Evolutionary conservation across 805 yeast species (phyloP).

Genomic region (Lachancea lanzarotensis): DNA sequence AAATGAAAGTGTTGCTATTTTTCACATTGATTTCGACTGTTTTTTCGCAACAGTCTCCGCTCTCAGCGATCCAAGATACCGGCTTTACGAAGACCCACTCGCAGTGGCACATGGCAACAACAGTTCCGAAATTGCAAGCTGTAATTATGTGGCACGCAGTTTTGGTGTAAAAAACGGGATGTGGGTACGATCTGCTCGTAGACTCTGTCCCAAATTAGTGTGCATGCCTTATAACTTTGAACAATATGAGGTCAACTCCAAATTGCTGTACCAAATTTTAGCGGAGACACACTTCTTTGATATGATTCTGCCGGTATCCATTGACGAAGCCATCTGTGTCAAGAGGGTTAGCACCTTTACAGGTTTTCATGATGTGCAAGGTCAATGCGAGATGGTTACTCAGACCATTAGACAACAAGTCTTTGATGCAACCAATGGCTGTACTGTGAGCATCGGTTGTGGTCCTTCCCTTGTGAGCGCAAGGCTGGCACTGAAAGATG

Average conservation of each 20-base stretch:
- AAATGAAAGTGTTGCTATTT: constrained; percentile 32
- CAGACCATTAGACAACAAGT: constrained; percentile 38
- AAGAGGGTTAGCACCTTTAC: constrained; percentile 8
- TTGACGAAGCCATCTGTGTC: constrained; percentile 74
- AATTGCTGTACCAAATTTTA: constrained; percentile 56
- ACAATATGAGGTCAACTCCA: constrained; percentile 61
- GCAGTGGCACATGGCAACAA: constrained; percentile 50
- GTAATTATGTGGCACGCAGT: constrained; percentile 82
- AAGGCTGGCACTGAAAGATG: constrained; percentile 60
- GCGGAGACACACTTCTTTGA: constrained; percentile 22
- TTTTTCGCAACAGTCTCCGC: constrained; percentile 87
- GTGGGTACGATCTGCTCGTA: constrained; percentile 72
- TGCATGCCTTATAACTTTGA: constrained; percentile 68
- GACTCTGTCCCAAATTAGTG: constrained; percentile 58
- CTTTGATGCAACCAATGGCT: constrained; percentile 39
- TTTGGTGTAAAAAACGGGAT: constrained; percentile 79
- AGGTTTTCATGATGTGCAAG: constrained; percentile 24
- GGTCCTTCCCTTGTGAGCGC: constrained; percentile 70
- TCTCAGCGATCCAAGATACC: constrained; percentile 38
- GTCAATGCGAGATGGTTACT: constrained; percentile 24
- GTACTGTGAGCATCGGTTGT: constrained; percentile 78
- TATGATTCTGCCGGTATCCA: constrained; percentile 73
- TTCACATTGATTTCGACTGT: constrained; percentile 91
- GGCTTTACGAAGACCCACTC: constrained; percentile 45
- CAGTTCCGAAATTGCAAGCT: constrained; percentile 76